Base-by-base conservation (phyloP, 768 basidiomycete genomes). In the Psilocybe tampanensis region DNA sequence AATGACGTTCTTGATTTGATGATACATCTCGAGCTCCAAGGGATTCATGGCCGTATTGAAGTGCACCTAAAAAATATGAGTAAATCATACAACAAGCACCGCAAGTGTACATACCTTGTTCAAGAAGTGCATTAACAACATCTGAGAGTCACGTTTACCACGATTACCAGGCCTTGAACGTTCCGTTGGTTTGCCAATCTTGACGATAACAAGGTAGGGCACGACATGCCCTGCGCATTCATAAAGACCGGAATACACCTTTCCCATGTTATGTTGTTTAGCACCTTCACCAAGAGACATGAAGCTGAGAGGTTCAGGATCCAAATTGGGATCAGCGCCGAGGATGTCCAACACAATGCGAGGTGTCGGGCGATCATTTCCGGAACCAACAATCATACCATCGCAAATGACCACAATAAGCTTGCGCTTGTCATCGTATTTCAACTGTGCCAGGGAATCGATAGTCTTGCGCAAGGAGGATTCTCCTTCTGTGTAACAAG, bases 1-100 rank as follows among this genome's bases (percentile, higher is more conserved):
- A 65, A 99, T 98, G 52, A 98, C 95, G 67, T 99, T 99, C 83
- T 98, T 94, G 81, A 98, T 95, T 73, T 99, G 97, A 70, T 98
- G 97, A 69, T 95, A 98, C 78, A 99, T 96, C 77, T 99, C 97
- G 52, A 99, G 75, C 74, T 99, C 97, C 60, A 96, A 74, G 0
- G 97, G 97, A 66, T 90, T 93, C 97, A 99, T 98, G 0, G 95
- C 89, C 19, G 93, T 73, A 70, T 95, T 93, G 74, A 96, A 98
- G 73, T 98, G 97, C 44, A 98, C 97, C 93, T 94, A 58, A 6
- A 2, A 18, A 51, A 39, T 53, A 52, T 47, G 41, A 58, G 42
- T 61, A 42, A 12, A n/a, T 17, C 0, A 19, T 9, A 29, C 3
- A 36, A 9, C n/a, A 51, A 12, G 34, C 12, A 54, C 2, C 17